A percentile compares a stretch with the other conserved stretches of the same genome.
Evolutionary conservation across 2,329 filamentous ascomycete genomes (phyloP).

Genomic region (Teratosphaeria pseudoeucalypti): DNA sequence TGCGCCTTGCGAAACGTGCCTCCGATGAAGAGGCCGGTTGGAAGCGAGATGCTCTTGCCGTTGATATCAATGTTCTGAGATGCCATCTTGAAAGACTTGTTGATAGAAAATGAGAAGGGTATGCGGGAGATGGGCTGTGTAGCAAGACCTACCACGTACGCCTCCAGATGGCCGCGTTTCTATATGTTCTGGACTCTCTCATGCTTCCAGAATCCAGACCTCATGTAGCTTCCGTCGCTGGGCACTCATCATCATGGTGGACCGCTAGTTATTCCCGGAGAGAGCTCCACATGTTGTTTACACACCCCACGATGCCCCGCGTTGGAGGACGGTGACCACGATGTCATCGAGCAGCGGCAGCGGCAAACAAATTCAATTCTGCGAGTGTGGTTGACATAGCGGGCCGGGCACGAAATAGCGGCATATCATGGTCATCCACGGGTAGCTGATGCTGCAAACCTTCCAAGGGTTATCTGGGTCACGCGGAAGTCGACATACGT

Average conservation of each 20-base stretch:
- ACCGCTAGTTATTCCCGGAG: not conserved
- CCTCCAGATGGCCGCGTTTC: not conserved
- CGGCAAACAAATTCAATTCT: not conserved
- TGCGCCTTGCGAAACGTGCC: slow-evolving; percentile 62
- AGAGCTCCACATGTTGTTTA: not conserved
- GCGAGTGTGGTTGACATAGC: not conserved
- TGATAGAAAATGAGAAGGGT: not conserved
- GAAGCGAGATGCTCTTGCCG: slow-evolving; percentile 57
- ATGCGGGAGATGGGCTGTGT: not conserved
- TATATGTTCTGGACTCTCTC: not conserved
- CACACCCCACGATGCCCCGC: not conserved
- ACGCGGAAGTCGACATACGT: too few species aligned
- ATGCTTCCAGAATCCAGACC: not conserved
- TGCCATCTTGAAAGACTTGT: not conserved
- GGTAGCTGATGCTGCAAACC: too few species aligned
- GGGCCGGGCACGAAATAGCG: too few species aligned
- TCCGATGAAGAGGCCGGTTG: slow-evolving; percentile 65
- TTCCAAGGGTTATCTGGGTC: too few species aligned
- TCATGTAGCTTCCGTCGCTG: not conserved
- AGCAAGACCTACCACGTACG: not conserved
- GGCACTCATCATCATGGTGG: not conserved
- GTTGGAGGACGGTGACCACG: not conserved
- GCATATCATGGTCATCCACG: too few species aligned
- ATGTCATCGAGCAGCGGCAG: too few species aligned
- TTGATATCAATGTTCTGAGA: slow-evolving; percentile 33